These are phyloP conservation scores for Rhazya stricta DNA, from an alignment of 257 asterid genomes.

Conservation along the genomic window DNA sequence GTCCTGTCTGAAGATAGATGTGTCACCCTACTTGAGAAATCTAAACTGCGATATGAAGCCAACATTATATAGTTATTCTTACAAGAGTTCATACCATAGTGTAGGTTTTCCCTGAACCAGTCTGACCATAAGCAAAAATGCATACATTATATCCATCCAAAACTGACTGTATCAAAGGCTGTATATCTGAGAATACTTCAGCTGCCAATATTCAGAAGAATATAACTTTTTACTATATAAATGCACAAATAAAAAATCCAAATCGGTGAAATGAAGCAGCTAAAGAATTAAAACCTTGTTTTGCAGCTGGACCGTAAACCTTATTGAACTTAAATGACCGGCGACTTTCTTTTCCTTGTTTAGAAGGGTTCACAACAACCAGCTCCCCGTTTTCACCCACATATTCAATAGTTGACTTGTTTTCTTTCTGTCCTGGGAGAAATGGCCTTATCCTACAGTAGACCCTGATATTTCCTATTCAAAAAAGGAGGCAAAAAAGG, in stretches of 20 bases:
- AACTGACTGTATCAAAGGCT: conserved; percentile 88
- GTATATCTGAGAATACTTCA: conserved; percentile 72
- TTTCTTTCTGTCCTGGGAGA: conserved; percentile 72
- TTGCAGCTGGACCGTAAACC: conserved; percentile 65
- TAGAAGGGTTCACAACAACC: conserved; percentile 61
- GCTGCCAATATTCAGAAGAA: conserved; percentile 39
- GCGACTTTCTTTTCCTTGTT: conserved; percentile 84
- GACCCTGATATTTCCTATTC: conserved; percentile 86
- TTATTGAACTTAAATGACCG: conserved; percentile 81
- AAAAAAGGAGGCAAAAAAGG: conserved; percentile 21
- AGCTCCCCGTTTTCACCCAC: conserved; percentile 90
- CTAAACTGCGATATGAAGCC: background rate
- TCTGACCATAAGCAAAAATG: conserved; percentile 94
- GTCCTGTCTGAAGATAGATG: conserved; percentile 61
- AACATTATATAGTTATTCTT: background rate
- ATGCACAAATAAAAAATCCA: background rate
- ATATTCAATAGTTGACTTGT: conserved; percentile 55
- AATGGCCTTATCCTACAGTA: conserved; percentile 94
- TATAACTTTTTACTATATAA: background rate
- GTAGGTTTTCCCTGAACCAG: conserved; percentile 95
- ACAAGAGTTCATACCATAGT: conserved; percentile 60
- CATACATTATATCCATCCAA: conserved; percentile 94
- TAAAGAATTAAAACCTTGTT: conserved; percentile 60
- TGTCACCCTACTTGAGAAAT: conserved; percentile 19
- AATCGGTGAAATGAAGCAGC: background rate